These are phyloP conservation scores for Tulasnella sp. DNA, from an alignment of 768 basidiomycete genomes.

Conservation along the genomic window DNA sequence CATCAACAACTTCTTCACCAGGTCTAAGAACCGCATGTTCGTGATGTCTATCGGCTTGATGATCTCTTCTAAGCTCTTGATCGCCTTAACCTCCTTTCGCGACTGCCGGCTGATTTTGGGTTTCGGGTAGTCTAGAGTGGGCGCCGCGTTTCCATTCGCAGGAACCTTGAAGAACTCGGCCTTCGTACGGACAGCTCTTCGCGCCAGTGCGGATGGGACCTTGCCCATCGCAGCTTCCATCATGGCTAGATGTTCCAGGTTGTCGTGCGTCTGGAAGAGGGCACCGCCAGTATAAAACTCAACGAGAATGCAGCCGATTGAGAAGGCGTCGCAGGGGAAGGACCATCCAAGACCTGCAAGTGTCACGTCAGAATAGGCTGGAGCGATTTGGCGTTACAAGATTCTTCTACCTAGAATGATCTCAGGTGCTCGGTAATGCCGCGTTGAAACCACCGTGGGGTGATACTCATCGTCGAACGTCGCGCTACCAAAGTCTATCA, in stretches of 20 bases:
- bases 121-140: conserved; percentile 70
- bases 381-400: too few species aligned
- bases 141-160: conserved; percentile 30
- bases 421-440: conserved; percentile 97
- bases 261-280: conserved; percentile 98
- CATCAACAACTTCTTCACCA: conserved; percentile 74
- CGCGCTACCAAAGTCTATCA: conserved; percentile 98
- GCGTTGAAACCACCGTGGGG: conserved; percentile 92
- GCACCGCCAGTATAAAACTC: conserved; percentile 97
- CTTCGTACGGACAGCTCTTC: conserved; percentile 64
- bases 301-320: conserved; percentile 94
- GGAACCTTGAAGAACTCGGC: conserved; percentile 84
- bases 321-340: conserved; percentile 96
- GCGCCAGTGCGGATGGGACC: conserved; percentile 81
- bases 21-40: conserved; percentile 74
- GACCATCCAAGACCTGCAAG: conserved; percentile 87
- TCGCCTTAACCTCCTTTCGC: conserved; percentile 85
- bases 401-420: conserved; percentile 95
- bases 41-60: conserved; percentile 64
- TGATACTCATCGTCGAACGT: conserved; percentile 98
- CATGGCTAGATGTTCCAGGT: conserved; percentile 98
- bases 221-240: conserved; percentile 99
- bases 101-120: conserved; percentile 69
- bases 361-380: too few species aligned
- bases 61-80: conserved; percentile 71